These are phyloP conservation scores for Monosporascus cannonballus DNA, from an alignment of 2,329 filamentous ascomycete genomes.

Conservation along the genomic window DNA sequence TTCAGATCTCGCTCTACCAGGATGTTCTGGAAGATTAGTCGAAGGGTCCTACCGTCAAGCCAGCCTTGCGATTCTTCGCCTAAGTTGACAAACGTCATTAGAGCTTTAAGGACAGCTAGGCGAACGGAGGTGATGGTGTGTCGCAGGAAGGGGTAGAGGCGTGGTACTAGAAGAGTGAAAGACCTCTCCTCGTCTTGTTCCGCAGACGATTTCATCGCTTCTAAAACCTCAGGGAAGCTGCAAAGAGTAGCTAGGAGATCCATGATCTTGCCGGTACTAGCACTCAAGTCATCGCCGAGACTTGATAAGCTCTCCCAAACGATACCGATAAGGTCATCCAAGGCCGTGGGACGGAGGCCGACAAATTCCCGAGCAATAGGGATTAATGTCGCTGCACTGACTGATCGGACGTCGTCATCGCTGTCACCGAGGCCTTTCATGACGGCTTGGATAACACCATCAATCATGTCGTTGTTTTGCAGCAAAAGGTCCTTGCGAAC, in stretches of 20 bases:
- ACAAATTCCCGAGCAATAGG: conserved; percentile 96
- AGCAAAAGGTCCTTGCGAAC: conserved; percentile 89
- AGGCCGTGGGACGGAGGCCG: conserved; percentile 67
- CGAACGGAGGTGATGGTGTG: conserved; percentile 97
- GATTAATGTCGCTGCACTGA: conserved; percentile 94
- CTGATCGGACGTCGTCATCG: conserved; percentile 93
- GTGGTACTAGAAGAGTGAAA: conserved; percentile 85
- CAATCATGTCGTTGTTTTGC: conserved; percentile 77
- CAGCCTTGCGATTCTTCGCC: conserved; percentile 80
- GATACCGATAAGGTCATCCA: conserved; percentile 82
- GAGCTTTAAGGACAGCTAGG: conserved; percentile 83
- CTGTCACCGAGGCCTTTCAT: conserved; percentile 89
- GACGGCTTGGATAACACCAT: conserved; percentile 85
- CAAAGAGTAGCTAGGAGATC: conserved; percentile 93
- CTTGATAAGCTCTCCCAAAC: conserved; percentile 97
- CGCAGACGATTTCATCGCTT: conserved; percentile 90
- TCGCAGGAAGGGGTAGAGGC: conserved; percentile 90
- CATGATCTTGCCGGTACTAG: conserved; percentile 97
- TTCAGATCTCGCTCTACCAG: conserved; percentile 85
- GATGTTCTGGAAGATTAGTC: conserved; percentile 91
- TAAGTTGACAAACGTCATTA: conserved; percentile 88
- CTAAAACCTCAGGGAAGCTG: conserved; percentile 84
- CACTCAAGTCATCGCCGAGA: conserved; percentile 92
- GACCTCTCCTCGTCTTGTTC: conserved; percentile 77
- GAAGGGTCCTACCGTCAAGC: conserved; percentile 83